Conservation (phyloP, 257 asterid species). For the Gardenia jasminoides region DNA sequence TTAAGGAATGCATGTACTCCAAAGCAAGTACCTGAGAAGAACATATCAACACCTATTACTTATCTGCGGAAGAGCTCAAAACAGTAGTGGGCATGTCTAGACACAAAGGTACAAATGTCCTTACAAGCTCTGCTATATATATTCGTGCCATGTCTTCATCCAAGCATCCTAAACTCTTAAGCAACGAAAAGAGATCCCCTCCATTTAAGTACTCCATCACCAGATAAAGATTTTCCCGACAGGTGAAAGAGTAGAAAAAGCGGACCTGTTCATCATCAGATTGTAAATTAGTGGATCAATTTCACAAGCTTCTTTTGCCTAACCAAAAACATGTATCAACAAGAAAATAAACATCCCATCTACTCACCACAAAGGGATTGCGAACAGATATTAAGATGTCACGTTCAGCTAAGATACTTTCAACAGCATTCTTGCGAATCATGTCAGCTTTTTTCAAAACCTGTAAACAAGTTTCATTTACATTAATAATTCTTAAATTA, state of each 20-base stretch:
- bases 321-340: background rate
- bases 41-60: slow-evolving; percentile 22
- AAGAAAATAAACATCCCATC: background rate
- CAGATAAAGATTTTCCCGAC: slow-evolving; percentile 97
- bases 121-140: slow-evolving; percentile 98
- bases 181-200: slow-evolving; percentile 93
- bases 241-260: slow-evolving; percentile 98
- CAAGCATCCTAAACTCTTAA: slow-evolving; percentile 89
- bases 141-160: slow-evolving; percentile 90
- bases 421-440: slow-evolving; percentile 97
- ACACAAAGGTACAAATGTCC: slow-evolving; percentile 31
- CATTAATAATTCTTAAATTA: slow-evolving; percentile 18
- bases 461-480: slow-evolving; percentile 40
- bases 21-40: slow-evolving; percentile 87
- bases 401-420: slow-evolving; percentile 95
- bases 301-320: slow-evolving; percentile 17
- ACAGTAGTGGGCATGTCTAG: slow-evolving; percentile 20
- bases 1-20: slow-evolving; percentile 90
- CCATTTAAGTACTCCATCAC: slow-evolving; percentile 99
- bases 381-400: slow-evolving; percentile 94
- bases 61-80: slow-evolving; percentile 24
- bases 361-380: slow-evolving; percentile 97
- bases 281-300: slow-evolving; percentile 44
- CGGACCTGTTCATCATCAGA: slow-evolving; percentile 89
- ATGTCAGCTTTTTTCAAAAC: slow-evolving; percentile 93